Evolutionary conservation across 1,284 basidiomycete species (phyloP).

Genomic region (Ceratobasidium papillatum): DNA sequence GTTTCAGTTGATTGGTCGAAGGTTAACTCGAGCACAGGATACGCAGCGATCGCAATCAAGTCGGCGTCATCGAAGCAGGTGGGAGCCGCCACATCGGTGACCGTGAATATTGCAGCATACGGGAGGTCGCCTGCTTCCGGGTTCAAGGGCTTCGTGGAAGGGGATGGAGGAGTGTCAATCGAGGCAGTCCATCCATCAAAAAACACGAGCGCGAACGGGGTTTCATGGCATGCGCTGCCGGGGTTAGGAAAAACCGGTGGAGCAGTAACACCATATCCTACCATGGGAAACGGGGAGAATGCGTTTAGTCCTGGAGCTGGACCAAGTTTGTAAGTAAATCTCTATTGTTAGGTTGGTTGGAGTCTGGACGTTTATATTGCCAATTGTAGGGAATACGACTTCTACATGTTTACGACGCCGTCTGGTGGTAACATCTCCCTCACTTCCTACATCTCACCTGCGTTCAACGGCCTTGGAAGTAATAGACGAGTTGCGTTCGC

Average conservation of each 20-base stretch:
- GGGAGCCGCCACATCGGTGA: constrained; percentile 25
- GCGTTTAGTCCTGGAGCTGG: constrained; percentile 69
- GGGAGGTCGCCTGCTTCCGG: constrained; percentile 26
- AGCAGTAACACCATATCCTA: constrained; percentile 69
- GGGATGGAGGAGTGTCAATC: constrained; percentile 68
- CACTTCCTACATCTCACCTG: constrained; percentile 65
- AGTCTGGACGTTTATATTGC: background rate
- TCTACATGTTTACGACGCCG: constrained; percentile 65
- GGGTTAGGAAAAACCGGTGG: constrained; percentile 67
- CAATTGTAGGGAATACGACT: constrained; percentile 65
- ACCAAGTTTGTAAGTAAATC: constrained; percentile 62
- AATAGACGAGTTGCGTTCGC: constrained; percentile 65
- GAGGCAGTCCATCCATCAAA: constrained; percentile 67
- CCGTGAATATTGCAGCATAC: constrained; percentile 20
- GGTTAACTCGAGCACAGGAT: constrained; percentile 56
- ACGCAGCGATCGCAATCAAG: constrained; percentile 58
- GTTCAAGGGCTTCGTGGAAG: constrained; percentile 65
- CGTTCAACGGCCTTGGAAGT: constrained; percentile 65
- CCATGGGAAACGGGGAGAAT: constrained; percentile 58
- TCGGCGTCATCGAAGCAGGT: constrained; percentile 61
- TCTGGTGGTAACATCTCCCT: constrained; percentile 58
- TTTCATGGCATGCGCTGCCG: constrained; percentile 67
- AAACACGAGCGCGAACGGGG: constrained; percentile 61
- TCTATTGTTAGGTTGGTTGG: background rate
- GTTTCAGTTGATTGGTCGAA: constrained; percentile 68